These are phyloP conservation scores for Nidularia sp. DNA, from an alignment of 768 basidiomycete species.

Conservation along the genomic window DNA sequence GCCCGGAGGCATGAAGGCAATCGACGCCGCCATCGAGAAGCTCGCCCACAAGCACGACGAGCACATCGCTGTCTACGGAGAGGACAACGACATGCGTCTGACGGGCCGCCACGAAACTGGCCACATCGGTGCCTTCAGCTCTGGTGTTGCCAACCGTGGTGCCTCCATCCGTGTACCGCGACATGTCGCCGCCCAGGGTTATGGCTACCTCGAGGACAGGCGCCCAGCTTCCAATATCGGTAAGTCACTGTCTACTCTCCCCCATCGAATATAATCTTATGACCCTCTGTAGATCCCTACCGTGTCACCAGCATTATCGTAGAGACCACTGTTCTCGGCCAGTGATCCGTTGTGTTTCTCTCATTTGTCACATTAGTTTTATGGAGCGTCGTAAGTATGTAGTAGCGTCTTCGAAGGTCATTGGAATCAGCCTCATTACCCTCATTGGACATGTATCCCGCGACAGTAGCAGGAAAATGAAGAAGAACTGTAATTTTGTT, in stretches of 20 bases:
- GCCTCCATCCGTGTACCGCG: constrained; percentile 95
- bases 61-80: constrained; percentile 97
- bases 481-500: neutral
- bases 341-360: constrained; percentile 27
- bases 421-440: neutral
- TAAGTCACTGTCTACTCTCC: constrained; percentile 28
- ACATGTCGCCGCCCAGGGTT: constrained; percentile 88
- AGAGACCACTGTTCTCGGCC: constrained; percentile 78
- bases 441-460: neutral
- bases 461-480: neutral
- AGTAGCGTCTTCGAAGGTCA: neutral
- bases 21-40: constrained; percentile 93
- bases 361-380: constrained; percentile 1
- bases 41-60: constrained; percentile 85
- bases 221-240: constrained; percentile 98
- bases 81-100: constrained; percentile 94
- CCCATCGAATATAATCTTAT: constrained; percentile 1
- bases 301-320: constrained; percentile 87
- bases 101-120: constrained; percentile 98
- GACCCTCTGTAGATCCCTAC: constrained; percentile 70
- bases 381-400: neutral
- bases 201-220: constrained; percentile 94
- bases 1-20: constrained; percentile 86
- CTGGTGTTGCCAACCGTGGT: constrained; percentile 96
- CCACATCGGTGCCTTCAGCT: constrained; percentile 86